Base-by-base conservation (phyloP, 2,329 filamentous ascomycete species). In the Phoma sp. region DNA sequence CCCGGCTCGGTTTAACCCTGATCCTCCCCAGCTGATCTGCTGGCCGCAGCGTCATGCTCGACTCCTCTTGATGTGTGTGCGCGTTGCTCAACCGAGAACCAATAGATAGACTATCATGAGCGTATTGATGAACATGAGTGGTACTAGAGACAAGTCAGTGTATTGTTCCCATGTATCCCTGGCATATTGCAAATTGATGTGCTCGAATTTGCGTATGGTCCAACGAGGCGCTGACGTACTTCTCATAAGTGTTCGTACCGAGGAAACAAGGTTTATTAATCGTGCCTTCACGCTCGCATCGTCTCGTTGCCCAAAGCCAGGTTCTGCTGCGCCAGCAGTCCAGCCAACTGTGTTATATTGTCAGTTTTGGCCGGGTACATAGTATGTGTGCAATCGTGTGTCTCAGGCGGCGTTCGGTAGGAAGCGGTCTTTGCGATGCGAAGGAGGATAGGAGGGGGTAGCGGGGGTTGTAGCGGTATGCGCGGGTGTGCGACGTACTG, bases 161-260 rank as follows among this genome's bases (percentile, higher is more conserved):
- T 21, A 4, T 4, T 34, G 15, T 29, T 15, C 30, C 23, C 15
- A 26, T n/a, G 25, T 33, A 7, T 39, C 29, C n/a, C 10, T 17
- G 5, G 9, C 5, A 15, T 18, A 17, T 12, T 40, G 17, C 17
- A 28, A 10, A 23, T 5, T 9, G 9, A 23, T 2, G 12, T 36
- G 14, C 14, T 14, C 9, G 12, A 4, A 42, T 6, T 26, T 18
- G 11, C 26, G 2, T 32, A 12, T 21, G 17, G 26, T 36, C 20
- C 10, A 15, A 9, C 10, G 26, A 14, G 26, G 32, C 37, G 29
- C 42, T 25, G 18, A 85, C 88, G 55, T 84, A 97, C 93, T 92
- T 80, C 93, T 86, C 91, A 96, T 96, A 48, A 98, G 81, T 53
- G 91, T 96, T 75, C 93, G 84, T 65, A 97, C 89, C 69, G 91